Base-by-base conservation (phyloP, 208 protist species). In the Trypanosoma congolense region DNA sequence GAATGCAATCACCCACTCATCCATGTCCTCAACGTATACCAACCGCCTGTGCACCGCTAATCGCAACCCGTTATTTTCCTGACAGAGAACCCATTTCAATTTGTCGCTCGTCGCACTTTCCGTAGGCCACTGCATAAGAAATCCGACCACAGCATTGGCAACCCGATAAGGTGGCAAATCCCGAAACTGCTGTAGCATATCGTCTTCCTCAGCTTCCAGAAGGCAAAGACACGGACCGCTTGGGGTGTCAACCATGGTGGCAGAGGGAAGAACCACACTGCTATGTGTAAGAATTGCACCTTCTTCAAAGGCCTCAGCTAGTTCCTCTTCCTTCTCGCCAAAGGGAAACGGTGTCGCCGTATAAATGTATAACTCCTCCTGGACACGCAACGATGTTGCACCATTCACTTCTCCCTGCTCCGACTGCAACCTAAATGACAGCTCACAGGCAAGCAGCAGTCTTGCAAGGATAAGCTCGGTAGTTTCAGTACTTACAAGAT, bases 1-100 rank as follows among this genome's bases (percentile, higher is more conserved):
- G 25, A 58, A 65, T 9, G 73, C 77, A 49, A 60, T 49, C 2
- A 70, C 66, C 77, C 77, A 84, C 56, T 69, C 45, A 38, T 66
- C 60, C 35, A 46, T 75, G 42, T 84, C 73, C 48, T 72, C 56
- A n/a, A 84, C 53, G 64, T 77, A 84, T 21, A 80, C 73, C 28
- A 70, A 49, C 6, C 77, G 65, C 22, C 41, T 46, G 28, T 62
- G 51, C 30, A 77, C 57, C 25, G 45, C 58, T 41, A 62, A 70
- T 12, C 38, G 24, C 38, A 25, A 19, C 12, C 50, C 45, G 3
- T 38, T 29, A 3, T 19, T 52, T 25, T 50, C 44, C 25, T 48
- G 36, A 16, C 41, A 31, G 14, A 73, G 38, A 10, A 70, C 56
- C 61, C 77, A 72, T 9, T 36, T 38, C 5, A 79, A 50, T 60